Evolutionary conservation across 495 filamentous ascomycete genomes (phyloP).

Genomic region (Neurospora sp.): DNA sequence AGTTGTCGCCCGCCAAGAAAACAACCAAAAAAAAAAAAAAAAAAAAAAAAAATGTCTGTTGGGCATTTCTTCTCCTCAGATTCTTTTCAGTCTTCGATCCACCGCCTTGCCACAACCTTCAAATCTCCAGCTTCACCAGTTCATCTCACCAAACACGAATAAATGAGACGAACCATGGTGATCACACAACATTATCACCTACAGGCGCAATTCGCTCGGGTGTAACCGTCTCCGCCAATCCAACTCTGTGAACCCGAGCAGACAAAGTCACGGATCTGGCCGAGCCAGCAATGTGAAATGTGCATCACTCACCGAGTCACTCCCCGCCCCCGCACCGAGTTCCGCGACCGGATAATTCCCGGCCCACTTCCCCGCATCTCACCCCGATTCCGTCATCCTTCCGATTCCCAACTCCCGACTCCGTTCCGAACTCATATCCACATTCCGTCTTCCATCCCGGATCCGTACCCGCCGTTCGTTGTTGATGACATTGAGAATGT

Average conservation of each 20-base stretch:
- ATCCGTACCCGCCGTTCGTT: background rate
- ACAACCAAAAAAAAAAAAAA: too few species aligned
- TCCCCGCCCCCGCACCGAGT: background rate
- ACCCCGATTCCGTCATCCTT: background rate
- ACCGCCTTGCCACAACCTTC: background rate
- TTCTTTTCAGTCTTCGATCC: too few species aligned
- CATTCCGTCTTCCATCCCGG: background rate
- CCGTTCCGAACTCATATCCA: background rate
- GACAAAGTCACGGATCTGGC: background rate
- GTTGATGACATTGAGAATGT: background rate
- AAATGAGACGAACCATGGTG: background rate
- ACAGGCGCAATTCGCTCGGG: background rate
- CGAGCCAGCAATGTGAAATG: background rate
- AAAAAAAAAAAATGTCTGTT: background rate
- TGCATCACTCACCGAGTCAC: background rate
- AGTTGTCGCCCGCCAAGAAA: too few species aligned
- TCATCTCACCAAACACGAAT: background rate
- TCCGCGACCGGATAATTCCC: background rate
- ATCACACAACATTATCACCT: background rate
- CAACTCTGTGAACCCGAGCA: background rate
- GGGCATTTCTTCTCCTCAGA: background rate
- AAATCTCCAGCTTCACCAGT: background rate
- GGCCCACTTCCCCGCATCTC: background rate
- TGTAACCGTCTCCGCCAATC: background rate
- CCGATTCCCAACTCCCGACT: background rate